Evolutionary conservation across 768 basidiomycete genomes (phyloP).

Genomic region (Leccinum barrowsii): DNA sequence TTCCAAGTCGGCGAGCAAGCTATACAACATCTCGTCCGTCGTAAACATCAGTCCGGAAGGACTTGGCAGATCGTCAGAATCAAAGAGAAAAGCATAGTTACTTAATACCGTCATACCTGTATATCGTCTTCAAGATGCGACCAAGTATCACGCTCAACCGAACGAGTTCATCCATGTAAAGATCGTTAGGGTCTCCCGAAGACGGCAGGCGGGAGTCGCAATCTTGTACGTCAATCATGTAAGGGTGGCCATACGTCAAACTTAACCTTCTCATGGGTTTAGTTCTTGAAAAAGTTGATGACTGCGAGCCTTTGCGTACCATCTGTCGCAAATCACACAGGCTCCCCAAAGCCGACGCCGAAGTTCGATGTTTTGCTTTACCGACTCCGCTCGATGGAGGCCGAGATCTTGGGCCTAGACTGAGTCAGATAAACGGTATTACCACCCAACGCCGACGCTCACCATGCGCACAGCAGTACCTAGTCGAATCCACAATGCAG

Average conservation of each 20-base stretch:
- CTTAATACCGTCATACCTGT: conserved; percentile 52
- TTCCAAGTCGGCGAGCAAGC: conserved; percentile 62
- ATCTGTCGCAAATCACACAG: conserved; percentile 93
- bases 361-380: conserved; percentile 80
- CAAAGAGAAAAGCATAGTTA: conserved; percentile 3
- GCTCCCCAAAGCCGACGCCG: conserved; percentile 90
- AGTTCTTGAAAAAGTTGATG: background rate
- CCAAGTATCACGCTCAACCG: conserved; percentile 90
- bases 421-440: conserved; percentile 13
- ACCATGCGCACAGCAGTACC: conserved; percentile 95
- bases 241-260: conserved; percentile 87
- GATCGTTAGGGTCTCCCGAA: conserved; percentile 71
- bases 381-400: conserved; percentile 86
- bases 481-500: conserved; percentile 80
- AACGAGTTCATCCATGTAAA: conserved; percentile 89
- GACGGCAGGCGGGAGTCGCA: conserved; percentile 94
- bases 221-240: conserved; percentile 95
- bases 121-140: conserved; percentile 87
- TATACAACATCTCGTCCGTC: conserved; percentile 73
- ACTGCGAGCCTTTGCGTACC: conserved; percentile 45
- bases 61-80: conserved; percentile 35
- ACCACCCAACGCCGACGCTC: conserved; percentile 25
- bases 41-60: conserved; percentile 85
- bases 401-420: conserved; percentile 92
- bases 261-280: conserved; percentile 56